These are phyloP conservation scores for Friedmanniomyces simplex DNA, from an alignment of 495 filamentous ascomycete species.

Conservation along the genomic window DNA sequence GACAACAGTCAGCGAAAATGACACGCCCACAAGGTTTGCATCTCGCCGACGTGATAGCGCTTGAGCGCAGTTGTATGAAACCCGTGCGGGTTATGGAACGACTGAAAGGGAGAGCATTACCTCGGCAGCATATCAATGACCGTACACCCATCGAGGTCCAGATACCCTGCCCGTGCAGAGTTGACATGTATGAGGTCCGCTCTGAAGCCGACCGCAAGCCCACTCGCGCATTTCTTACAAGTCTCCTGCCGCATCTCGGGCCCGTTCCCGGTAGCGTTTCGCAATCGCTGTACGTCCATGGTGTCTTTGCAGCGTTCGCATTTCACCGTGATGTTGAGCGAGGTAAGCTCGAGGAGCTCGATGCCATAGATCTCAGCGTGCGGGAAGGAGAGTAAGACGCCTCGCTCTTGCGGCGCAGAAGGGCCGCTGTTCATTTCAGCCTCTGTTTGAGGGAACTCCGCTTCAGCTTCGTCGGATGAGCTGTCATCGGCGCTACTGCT, in stretches of 20 bases:
- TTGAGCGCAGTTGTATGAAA: too few relatives aligned
- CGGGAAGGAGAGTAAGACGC: slow-evolving; percentile 74
- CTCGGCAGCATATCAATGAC: slow-evolving; percentile 72
- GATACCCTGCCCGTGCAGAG: slow-evolving; percentile 68
- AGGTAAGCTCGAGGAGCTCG: slow-evolving; percentile 63
- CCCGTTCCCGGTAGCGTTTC: slow-evolving; percentile 32
- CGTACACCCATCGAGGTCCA: slow-evolving; percentile 71
- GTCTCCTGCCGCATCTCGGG: slow-evolving; percentile 31
- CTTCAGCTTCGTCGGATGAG: slow-evolving; percentile 38
- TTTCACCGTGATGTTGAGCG: slow-evolving; percentile 63
- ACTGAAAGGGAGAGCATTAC: slow-evolving; percentile 28
- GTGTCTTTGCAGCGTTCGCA: slow-evolving; percentile 76
- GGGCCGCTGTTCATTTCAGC: slow-evolving; percentile 23
- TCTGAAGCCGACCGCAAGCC: slow-evolving; percentile 59
- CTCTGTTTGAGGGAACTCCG: slow-evolving; percentile 26
- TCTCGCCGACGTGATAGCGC: too few relatives aligned
- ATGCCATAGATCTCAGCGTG: slow-evolving; percentile 70
- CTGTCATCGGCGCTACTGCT: slow-evolving; percentile 29
- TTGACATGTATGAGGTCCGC: slow-evolving; percentile 66
- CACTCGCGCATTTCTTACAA: slow-evolving; percentile 70
- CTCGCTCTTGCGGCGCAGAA: slow-evolving; percentile 40
- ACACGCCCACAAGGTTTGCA: background rate
- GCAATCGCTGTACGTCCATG: slow-evolving; percentile 60
- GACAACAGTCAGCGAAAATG: background rate
- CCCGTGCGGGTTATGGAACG: too few relatives aligned